Evolutionary conservation across 2,329 filamentous ascomycete species (phyloP).

Genomic region (Calonectria leucothoes): DNA sequence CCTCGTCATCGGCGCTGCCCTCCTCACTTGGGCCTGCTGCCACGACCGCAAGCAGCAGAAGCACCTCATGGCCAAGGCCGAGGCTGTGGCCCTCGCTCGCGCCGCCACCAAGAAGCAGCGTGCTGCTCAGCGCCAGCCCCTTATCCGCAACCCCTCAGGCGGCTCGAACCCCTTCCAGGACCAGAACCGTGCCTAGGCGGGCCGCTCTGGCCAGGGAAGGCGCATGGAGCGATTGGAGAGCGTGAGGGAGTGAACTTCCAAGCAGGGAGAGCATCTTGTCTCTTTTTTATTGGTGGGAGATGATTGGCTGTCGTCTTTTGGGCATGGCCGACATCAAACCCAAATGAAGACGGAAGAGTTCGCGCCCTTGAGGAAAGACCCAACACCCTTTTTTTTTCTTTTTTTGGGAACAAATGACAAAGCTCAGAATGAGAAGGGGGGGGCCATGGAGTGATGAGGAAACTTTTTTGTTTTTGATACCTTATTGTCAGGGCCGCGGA

Average conservation of each 20-base stretch:
- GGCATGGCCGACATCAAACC: background rate
- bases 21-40: conserved; percentile 64
- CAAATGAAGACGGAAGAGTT: background rate
- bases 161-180: conserved; percentile 53
- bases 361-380: background rate
- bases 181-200: conserved; percentile 45
- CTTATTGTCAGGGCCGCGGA: conserved; percentile 37
- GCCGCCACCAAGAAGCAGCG: conserved; percentile 59
- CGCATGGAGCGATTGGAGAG: conserved; percentile 29
- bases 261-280: background rate
- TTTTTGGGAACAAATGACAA: background rate
- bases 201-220: conserved; percentile 31
- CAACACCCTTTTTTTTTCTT: background rate
- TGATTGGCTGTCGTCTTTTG: background rate
- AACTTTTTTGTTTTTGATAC: conserved; percentile 38
- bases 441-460: conserved; percentile 24
- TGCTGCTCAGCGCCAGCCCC: conserved; percentile 48
- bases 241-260: conserved; percentile 27
- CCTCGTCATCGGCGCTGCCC: conserved; percentile 48
- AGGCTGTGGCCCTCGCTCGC: conserved; percentile 63
- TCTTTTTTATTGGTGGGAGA: background rate
- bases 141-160: conserved; percentile 49
- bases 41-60: conserved; percentile 59
- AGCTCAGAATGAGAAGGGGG: conserved; percentile 2
- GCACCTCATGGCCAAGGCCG: conserved; percentile 56